Conservation (phyloP, 495 filamentous ascomycete genomes). For the Penicillium pulvis region DNA sequence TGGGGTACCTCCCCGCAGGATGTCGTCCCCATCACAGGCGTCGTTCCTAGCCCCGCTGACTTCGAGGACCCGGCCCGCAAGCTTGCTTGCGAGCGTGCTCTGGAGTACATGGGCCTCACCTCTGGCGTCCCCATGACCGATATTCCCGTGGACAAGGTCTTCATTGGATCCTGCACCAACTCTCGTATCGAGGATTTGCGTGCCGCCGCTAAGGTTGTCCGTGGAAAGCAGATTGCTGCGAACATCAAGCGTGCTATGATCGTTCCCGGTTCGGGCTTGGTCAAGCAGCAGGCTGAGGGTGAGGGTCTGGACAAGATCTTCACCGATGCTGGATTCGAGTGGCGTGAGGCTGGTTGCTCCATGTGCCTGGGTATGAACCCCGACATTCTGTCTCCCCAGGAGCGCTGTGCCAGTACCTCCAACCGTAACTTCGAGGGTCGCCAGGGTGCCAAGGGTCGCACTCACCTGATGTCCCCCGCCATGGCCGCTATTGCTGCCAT, state of each 20-base stretch:
- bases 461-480: conserved; percentile 94
- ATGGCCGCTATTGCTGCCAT: conserved; percentile 95
- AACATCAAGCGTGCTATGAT: conserved; percentile 95
- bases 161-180: conserved; percentile 98
- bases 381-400: conserved; percentile 90
- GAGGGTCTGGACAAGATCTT: conserved; percentile 96
- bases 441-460: conserved; percentile 90
- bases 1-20: conserved; percentile 98
- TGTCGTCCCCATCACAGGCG: conserved; percentile 88
- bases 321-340: conserved; percentile 89
- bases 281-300: conserved; percentile 89
- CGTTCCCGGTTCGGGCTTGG: conserved; percentile 90
- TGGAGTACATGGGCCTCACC: conserved; percentile 94
- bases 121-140: conserved; percentile 89
- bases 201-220: conserved; percentile 79
- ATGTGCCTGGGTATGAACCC: conserved; percentile 99
- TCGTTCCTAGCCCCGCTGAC: conserved; percentile 85
- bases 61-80: conserved; percentile 78
- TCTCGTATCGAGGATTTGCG: conserved; percentile 95
- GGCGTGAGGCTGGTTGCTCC: conserved; percentile 95
- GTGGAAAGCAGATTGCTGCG: conserved; percentile 78
- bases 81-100: conserved; percentile 72
- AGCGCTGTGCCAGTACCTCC: conserved; percentile 92
- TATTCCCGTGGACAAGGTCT: conserved; percentile 88
- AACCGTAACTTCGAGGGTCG: conserved; percentile 98